phyloP scores from a whole-genome alignment of 2,329 filamentous ascomycete genomes.

The Hirsutella rhossiliensis region DNA sequence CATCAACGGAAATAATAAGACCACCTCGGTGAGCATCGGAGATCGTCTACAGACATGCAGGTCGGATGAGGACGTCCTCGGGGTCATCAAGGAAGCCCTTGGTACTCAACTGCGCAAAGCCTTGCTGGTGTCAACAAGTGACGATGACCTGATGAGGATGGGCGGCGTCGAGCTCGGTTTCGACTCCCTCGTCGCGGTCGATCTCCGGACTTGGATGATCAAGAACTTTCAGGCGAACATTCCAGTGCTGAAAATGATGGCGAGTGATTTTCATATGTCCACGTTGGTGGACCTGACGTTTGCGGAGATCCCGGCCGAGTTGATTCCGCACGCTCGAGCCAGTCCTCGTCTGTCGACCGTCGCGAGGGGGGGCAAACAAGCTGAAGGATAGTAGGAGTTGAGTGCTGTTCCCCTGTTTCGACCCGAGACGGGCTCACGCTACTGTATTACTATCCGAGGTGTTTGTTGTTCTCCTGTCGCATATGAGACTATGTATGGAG shows the following conservation, averaged over 20 bases:
- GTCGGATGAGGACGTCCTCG: neutral
- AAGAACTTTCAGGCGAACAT: slow-evolving; percentile 30
- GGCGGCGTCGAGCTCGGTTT: slow-evolving; percentile 12
- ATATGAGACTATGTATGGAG: no score
- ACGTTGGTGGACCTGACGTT: neutral
- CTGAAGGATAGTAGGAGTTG: no score
- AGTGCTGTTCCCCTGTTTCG: no score
- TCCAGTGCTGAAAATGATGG: slow-evolving; percentile 27
- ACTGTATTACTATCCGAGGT: no score
- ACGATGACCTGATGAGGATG: slow-evolving; percentile 3
- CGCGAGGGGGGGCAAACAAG: no score
- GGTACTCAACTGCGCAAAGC: neutral
- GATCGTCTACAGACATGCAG: neutral
- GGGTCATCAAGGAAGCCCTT: neutral
- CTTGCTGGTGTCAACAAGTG: neutral
- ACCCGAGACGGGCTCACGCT: no score
- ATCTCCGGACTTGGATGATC: slow-evolving; percentile 34
- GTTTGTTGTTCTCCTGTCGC: no score
- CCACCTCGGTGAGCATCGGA: neutral
- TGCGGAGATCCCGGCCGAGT: neutral
- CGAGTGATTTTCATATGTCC: slow-evolving; percentile 9
- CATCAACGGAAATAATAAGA: neutral
- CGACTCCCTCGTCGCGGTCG: slow-evolving; percentile 17
- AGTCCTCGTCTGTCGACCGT: no score
- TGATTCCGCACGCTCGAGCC: neutral